Evolutionary conservation across 2,329 filamentous ascomycete genomes (phyloP), one percentile per base, ranked within the genome.

Genomic region (Tolypocladium album): DNA sequence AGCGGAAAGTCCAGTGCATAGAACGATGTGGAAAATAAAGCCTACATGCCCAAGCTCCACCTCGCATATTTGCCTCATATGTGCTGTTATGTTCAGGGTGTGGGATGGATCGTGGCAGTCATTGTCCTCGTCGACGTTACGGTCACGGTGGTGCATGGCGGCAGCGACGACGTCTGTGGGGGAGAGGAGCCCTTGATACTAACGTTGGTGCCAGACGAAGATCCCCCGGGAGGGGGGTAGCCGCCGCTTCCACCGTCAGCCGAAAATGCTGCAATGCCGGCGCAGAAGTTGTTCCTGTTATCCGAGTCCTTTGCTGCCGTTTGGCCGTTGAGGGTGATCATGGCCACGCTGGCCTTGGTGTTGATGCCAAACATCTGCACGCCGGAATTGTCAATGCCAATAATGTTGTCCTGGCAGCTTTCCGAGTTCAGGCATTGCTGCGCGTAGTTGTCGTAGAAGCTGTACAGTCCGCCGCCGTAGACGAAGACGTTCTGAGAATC

Each of bases 401-500:
- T 80, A 76, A 94, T 92, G 74, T 91, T 88, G 61, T 86, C 79
- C 74, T 93, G 90, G 77, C 90, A 94, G 65, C 82, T 83, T 70
- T 89, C 82, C 12, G 79, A 79, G 43, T 74, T 72, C 20, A 92
- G 80, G 67, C 90, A 94, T 22, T 79, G 78, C 73, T 92, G 88
- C 43, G 75, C 77, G 74, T 93, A 93, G 79, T 92, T 90, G 72
- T 93, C 83, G 69, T 91, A 93, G 82, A 93, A 93, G 65, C 82
- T 87, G 80, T 93, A 93, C 61, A 92, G 75, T 34, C 89, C 89
- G 6, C 83, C 87, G 55, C 89, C 89, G 68, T 87, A 90, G 67
- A 92, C 75, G 69, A 82, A 84, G 22, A 92, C 71, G 62, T 90
- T 82, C 12, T 78, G 79, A 3, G 87, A 90, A 72, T 88, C 81